Conservation (phyloP, 208 protist species). For the Trypanosoma mega region DNA sequence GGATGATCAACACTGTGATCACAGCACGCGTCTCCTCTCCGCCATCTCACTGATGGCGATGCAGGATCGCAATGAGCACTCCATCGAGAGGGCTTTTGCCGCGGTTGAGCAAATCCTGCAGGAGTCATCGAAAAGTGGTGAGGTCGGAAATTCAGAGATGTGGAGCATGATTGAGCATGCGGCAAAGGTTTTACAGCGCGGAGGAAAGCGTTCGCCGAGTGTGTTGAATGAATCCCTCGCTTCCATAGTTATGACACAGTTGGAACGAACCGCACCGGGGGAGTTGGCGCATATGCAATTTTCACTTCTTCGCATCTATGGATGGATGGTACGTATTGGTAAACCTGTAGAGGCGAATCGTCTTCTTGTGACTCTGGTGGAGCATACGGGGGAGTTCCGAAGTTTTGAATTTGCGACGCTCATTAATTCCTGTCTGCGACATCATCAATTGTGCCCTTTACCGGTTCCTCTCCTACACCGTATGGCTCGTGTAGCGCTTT, state of each 20-base stretch:
- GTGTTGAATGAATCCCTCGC: constrained; percentile 58
- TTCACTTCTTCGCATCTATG: constrained; percentile 63
- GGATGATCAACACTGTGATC: constrained; percentile 38
- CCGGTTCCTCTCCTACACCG: constrained; percentile 52
- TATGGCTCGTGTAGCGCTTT: constrained; percentile 40
- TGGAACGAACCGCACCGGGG: constrained; percentile 34
- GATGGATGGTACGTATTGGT: constrained; percentile 79
- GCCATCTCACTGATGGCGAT: constrained; percentile 42
- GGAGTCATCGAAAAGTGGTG: not conserved
- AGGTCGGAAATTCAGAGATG: constrained; percentile 6
- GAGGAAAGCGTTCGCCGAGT: constrained; percentile 56
- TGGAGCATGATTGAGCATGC: constrained; percentile 39
- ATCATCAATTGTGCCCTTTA: constrained; percentile 58
- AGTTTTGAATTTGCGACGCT: constrained; percentile 53
- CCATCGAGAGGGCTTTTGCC: constrained; percentile 70
- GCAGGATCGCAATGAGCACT: constrained; percentile 49
- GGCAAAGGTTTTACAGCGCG: constrained; percentile 75
- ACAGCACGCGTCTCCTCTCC: constrained; percentile 26
- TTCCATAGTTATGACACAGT: constrained; percentile 32
- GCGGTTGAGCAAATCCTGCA: constrained; percentile 51
- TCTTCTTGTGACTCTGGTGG: constrained; percentile 56
- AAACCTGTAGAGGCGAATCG: constrained; percentile 40
- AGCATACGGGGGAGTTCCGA: constrained; percentile 49
- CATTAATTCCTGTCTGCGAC: constrained; percentile 49
- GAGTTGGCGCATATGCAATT: constrained; percentile 34